Conservation (phyloP, 805 yeast species). For the Yarrowia hollandica region DNA sequence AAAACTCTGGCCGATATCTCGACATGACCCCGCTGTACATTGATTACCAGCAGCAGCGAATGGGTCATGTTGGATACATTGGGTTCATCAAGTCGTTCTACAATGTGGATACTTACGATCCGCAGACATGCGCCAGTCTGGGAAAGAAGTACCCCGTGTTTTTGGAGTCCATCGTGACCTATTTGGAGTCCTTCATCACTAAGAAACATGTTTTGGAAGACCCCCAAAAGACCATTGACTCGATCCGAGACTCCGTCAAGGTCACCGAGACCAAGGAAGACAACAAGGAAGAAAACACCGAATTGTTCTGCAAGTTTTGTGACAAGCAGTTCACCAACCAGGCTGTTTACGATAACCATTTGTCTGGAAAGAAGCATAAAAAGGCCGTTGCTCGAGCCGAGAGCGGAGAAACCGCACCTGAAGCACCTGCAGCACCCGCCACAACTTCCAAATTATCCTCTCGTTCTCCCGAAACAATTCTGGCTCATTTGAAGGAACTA, state of each 20-base stretch:
- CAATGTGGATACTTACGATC: constrained; percentile 34
- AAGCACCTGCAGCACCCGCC: too few species aligned
- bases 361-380: constrained; percentile 72
- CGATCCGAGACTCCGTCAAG: constrained; percentile 31
- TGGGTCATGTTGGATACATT: constrained; percentile 55
- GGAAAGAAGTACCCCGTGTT: constrained; percentile 43
- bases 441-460: not conserved
- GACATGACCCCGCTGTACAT: constrained; percentile 58
- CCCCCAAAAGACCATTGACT: constrained; percentile 27
- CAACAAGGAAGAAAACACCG: not conserved
- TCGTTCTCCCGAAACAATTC: constrained; percentile 33
- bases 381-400: constrained; percentile 44
- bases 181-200: constrained; percentile 51
- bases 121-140: constrained; percentile 7
- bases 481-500: constrained; percentile 44
- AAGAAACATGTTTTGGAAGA: constrained; percentile 36
- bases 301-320: constrained; percentile 64
- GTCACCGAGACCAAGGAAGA: not conserved
- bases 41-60: constrained; percentile 50
- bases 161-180: constrained; percentile 48
- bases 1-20: constrained; percentile 61
- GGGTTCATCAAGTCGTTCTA: constrained; percentile 48
- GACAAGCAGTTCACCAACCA: constrained; percentile 60
- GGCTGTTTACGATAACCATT: constrained; percentile 68
- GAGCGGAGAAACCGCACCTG: not conserved